These are phyloP conservation scores for Plasmodium knowlesi DNA, from an alignment of 169 alveolate genomes.

Conservation along the genomic window DNA sequence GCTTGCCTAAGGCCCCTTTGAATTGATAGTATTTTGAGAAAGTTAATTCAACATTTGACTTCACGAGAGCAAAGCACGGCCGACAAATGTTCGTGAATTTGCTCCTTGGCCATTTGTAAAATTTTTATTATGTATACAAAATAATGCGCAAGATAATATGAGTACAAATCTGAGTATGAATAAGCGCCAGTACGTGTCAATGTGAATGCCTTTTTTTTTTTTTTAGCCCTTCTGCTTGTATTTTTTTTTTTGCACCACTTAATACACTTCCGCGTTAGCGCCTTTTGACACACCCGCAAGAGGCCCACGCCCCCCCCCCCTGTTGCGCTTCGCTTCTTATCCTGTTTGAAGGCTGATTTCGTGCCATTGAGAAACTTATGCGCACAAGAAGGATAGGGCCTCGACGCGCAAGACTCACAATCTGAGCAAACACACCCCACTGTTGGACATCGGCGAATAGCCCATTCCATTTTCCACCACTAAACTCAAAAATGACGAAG, in stretches of 20 bases:
- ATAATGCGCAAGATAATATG: not conserved
- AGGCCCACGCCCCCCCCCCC: not conserved
- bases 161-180: not conserved
- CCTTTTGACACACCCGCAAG: not conserved
- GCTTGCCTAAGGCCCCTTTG: not conserved
- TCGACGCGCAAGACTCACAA: not conserved
- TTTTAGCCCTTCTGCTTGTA: not conserved
- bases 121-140: not conserved
- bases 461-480: not conserved
- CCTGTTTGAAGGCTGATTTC: not conserved
- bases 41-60: not conserved
- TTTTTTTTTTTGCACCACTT: not conserved
- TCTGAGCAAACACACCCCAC: not conserved
- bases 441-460: not conserved
- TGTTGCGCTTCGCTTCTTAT: not conserved
- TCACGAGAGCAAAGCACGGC: not conserved
- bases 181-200: not conserved
- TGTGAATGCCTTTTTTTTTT: not conserved
- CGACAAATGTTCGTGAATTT: not conserved
- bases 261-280: not conserved
- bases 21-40: not conserved
- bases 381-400: not conserved
- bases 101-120: not conserved
- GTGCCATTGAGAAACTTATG: not conserved
- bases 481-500: conserved; percentile 55